Percentiles rank a stretch among this genome's conserved stretches.
These are phyloP conservation scores for Candida pseudofarinosa DNA, from an alignment of 805 yeast species.

Conservation along the genomic window DNA sequence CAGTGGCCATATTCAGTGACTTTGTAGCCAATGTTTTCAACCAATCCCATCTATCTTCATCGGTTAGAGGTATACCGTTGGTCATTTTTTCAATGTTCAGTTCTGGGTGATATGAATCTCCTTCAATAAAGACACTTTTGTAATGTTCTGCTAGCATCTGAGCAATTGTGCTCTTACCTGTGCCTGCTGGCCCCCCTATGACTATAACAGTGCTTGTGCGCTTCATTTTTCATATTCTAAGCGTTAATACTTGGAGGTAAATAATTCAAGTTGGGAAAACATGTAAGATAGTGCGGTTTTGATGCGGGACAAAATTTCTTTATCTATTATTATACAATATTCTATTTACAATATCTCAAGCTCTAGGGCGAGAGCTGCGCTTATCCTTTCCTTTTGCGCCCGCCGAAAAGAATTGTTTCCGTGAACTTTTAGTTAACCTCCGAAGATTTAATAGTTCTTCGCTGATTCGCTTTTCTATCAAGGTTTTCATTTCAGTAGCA, in stretches of 20 bases:
- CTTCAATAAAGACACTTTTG: slow-evolving; percentile 67
- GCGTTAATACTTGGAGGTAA: no score
- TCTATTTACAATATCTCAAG: not conserved
- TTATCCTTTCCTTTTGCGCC: not conserved
- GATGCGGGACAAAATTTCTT: no score
- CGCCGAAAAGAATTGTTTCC: not conserved
- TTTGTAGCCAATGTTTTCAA: slow-evolving; percentile 45
- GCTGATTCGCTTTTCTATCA: slow-evolving; percentile 61
- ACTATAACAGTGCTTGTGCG: slow-evolving; percentile 40
- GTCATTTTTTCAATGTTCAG: slow-evolving; percentile 80
- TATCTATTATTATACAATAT: not conserved
- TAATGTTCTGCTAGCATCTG: slow-evolving; percentile 42
- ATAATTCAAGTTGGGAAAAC: no score
- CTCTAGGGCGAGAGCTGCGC: not conserved
- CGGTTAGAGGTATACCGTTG: slow-evolving; percentile 72
- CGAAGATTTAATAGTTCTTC: slow-evolving; percentile 39
- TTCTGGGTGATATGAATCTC: slow-evolving; percentile 74
- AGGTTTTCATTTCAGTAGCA: slow-evolving; percentile 62
- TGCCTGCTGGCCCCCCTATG: slow-evolving; percentile 94
- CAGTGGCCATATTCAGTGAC: slow-evolving; percentile 37
- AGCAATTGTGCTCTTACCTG: slow-evolving; percentile 87
- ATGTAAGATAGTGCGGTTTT: no score
- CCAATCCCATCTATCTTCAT: slow-evolving; percentile 95
- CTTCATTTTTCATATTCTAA: not conserved
- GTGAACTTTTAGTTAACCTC: slow-evolving; percentile 13